These are phyloP conservation scores for Letharia columbiana DNA, from an alignment of 495 filamentous ascomycete genomes.

Conservation along the genomic window DNA sequence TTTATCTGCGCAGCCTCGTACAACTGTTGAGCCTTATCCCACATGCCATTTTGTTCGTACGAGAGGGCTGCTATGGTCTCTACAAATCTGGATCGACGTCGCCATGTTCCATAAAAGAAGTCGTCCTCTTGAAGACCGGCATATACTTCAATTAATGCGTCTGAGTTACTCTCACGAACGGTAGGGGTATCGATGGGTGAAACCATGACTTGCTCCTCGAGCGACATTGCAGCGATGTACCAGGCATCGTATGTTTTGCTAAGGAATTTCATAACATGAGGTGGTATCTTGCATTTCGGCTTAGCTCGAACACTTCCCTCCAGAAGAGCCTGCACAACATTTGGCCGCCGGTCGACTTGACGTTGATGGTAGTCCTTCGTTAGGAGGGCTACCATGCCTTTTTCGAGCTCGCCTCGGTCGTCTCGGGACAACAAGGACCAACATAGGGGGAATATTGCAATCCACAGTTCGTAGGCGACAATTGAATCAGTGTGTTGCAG, in stretches of 20 bases:
- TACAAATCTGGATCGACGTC: conserved; percentile 85
- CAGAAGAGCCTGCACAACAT: conserved; percentile 84
- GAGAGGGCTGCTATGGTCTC: conserved; percentile 95
- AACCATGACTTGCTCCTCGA: conserved; percentile 76
- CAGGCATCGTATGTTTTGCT: conserved; percentile 88
- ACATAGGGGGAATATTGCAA: conserved; percentile 79
- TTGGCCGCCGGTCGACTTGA: conserved; percentile 87
- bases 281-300: conserved; percentile 83
- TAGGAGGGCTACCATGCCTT: conserved; percentile 73
- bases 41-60: conserved; percentile 98
- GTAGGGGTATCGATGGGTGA: conserved; percentile 74
- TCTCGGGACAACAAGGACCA: conserved; percentile 84
- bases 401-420: conserved; percentile 83
- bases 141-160: conserved; percentile 88
- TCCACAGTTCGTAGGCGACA: conserved; percentile 81
- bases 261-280: conserved; percentile 89
- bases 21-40: conserved; percentile 93
- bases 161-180: conserved; percentile 86
- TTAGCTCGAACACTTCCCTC: conserved; percentile 72
- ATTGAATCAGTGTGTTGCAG: conserved; percentile 81
- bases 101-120: conserved; percentile 96
- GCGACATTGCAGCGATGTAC: conserved; percentile 78
- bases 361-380: conserved; percentile 93
- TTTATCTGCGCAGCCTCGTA: conserved; percentile 97
- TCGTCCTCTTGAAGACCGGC: conserved; percentile 85